Evolutionary conservation across 805 yeast species (phyloP).

Genomic region (Jamesozyma rosinii): DNA sequence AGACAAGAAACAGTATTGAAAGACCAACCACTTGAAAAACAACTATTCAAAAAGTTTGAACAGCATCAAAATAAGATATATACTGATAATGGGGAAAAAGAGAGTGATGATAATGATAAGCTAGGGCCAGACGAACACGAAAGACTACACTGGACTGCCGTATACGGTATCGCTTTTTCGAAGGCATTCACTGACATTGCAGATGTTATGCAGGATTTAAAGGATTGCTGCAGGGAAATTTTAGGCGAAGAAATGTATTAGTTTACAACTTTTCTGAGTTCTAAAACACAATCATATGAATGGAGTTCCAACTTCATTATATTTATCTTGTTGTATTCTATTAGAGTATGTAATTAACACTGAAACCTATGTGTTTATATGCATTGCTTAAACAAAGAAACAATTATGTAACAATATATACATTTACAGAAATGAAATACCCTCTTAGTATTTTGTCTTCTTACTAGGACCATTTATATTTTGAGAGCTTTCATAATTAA

Average conservation of each 20-base stretch:
- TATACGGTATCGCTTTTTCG: slow-evolving; percentile 43
- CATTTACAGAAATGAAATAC: not conserved
- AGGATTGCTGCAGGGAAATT: slow-evolving; percentile 33
- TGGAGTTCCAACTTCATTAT: too few relatives aligned
- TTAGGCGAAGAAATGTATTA: slow-evolving; percentile 35
- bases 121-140: slow-evolving; percentile 7
- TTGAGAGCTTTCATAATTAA: not conserved
- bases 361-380: too few relatives aligned
- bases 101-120: not conserved
- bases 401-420: not conserved
- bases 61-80: not conserved
- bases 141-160: slow-evolving; percentile 37
- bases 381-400: too few relatives aligned
- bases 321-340: too few relatives aligned
- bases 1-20: not conserved
- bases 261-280: too few relatives aligned
- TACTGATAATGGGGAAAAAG: not conserved
- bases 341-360: too few relatives aligned
- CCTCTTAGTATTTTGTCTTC: not conserved
- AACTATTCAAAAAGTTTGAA: slow-evolving; percentile 6
- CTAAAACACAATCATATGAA: too few relatives aligned
- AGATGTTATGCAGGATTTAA: slow-evolving; percentile 34
- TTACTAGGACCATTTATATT: not conserved
- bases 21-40: slow-evolving; percentile 7
- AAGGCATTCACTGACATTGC: slow-evolving; percentile 41